A percentile compares a stretch with the other conserved stretches of the same genome.
These are phyloP conservation scores for Neonectria magnoliae DNA, from an alignment of 2,329 filamentous ascomycete species.

Conservation along the genomic window DNA sequence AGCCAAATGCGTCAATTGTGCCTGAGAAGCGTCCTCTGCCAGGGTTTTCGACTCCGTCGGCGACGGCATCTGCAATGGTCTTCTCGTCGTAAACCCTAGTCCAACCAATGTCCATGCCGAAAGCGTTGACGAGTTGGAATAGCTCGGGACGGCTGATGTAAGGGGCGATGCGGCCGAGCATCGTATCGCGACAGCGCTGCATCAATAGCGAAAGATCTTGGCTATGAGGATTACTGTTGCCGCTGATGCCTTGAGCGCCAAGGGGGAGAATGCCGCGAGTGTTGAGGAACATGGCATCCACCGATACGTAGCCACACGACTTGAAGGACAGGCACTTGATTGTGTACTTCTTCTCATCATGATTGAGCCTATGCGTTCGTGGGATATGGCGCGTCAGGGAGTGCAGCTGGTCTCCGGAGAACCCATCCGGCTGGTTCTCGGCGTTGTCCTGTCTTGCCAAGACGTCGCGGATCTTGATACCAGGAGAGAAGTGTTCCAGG, in stretches of 20 bases:
- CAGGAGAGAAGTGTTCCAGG: constrained; percentile 55
- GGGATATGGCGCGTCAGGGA: constrained; percentile 37
- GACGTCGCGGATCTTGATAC: constrained; percentile 44
- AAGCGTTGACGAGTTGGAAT: constrained; percentile 43
- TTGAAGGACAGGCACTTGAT: constrained; percentile 60
- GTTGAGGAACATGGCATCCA: constrained; percentile 51
- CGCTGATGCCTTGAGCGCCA: constrained; percentile 34
- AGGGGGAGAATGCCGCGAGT: constrained; percentile 48
- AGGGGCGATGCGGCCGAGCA: constrained; percentile 49
- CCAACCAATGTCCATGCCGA: constrained; percentile 53
- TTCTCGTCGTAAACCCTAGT: constrained; percentile 45
- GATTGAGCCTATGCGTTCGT: constrained; percentile 27
- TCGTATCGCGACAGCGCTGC: constrained; percentile 49
- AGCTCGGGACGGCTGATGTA: constrained; percentile 44
- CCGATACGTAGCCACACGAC: constrained; percentile 69
- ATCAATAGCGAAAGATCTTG: constrained; percentile 43
- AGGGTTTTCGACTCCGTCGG: constrained; percentile 49
- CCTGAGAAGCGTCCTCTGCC: constrained; percentile 56
- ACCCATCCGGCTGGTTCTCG: constrained; percentile 1
- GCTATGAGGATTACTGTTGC: constrained; percentile 36
- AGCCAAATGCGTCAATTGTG: constrained; percentile 35
- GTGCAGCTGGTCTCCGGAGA: constrained; percentile 17
- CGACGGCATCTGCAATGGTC: constrained; percentile 45
- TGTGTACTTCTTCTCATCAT: constrained; percentile 43
- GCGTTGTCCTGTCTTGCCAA: constrained; percentile 20